Percentiles rank a stretch among this genome's conserved stretches.
phyloP scores from a whole-genome alignment of 495 filamentous ascomycete species.

The Echria macrotheca region DNA sequence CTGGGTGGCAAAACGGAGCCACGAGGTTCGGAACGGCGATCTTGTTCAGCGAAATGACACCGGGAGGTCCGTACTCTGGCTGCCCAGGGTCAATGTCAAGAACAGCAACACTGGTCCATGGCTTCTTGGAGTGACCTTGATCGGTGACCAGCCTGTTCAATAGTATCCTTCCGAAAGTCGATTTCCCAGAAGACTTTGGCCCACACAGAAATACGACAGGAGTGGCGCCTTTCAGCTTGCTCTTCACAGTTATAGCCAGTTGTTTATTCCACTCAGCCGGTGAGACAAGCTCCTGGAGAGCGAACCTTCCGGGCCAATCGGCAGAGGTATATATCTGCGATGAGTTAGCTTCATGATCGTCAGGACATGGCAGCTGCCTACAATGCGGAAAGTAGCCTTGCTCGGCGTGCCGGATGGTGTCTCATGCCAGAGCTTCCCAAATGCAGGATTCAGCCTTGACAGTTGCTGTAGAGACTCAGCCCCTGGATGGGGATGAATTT shows the following conservation, averaged over 20 bases:
- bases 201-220: constrained; percentile 61
- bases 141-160: constrained; percentile 65
- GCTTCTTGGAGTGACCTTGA: constrained; percentile 19
- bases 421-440: constrained; percentile 70
- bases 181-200: constrained; percentile 81
- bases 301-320: constrained; percentile 36
- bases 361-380: constrained; percentile 11
- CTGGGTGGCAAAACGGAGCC: constrained; percentile 68
- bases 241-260: constrained; percentile 32
- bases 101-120: constrained; percentile 46
- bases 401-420: not conserved
- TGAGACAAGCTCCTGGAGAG: constrained; percentile 56
- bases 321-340: constrained; percentile 42
- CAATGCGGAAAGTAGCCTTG: constrained; percentile 36
- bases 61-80: constrained; percentile 74
- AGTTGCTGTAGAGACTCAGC: constrained; percentile 53
- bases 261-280: constrained; percentile 61
- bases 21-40: constrained; percentile 62
- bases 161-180: constrained; percentile 73
- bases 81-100: constrained; percentile 83
- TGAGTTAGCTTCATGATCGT: constrained; percentile 11
- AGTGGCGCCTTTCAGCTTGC: constrained; percentile 35
- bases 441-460: constrained; percentile 59
- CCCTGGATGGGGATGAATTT: constrained; percentile 46
- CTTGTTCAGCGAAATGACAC: constrained; percentile 66